Conservation (phyloP, 2,329 filamentous ascomycete species). For the Penicillium oxalicum region DNA sequence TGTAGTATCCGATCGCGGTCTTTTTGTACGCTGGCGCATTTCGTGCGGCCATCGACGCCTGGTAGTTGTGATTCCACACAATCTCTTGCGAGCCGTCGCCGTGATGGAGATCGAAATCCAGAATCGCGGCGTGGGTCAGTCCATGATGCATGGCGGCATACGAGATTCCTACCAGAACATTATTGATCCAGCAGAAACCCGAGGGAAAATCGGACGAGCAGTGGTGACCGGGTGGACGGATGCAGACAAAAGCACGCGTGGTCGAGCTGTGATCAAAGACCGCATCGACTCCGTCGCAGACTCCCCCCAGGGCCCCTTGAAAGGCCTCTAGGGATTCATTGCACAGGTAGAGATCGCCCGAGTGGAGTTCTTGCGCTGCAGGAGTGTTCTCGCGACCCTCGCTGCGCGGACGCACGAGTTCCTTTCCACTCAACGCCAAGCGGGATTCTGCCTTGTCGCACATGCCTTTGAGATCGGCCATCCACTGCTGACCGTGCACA, state of each 20-base stretch:
- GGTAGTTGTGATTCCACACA: slow-evolving; percentile 80
- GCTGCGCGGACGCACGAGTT: slow-evolving; percentile 59
- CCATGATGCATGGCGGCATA: slow-evolving; percentile 79
- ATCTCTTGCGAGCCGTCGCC: slow-evolving; percentile 95
- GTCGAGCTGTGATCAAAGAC: slow-evolving; percentile 64
- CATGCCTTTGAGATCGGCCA: slow-evolving; percentile 82
- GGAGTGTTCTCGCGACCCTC: slow-evolving; percentile 26
- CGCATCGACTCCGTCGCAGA: slow-evolving; percentile 85
- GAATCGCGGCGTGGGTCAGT: slow-evolving; percentile 86
- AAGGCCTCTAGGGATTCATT: slow-evolving; percentile 79
- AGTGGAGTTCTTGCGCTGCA: slow-evolving; percentile 55
- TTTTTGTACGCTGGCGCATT: slow-evolving; percentile 73
- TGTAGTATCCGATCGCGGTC: slow-evolving; percentile 89
- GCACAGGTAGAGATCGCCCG: slow-evolving; percentile 87
- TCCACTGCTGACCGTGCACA: slow-evolving; percentile 88
- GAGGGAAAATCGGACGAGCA: slow-evolving; percentile 86
- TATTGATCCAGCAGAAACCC: slow-evolving; percentile 98
- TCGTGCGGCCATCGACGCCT: slow-evolving; percentile 57
- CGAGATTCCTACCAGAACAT: slow-evolving; percentile 93
- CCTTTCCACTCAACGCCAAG: slow-evolving; percentile 69
- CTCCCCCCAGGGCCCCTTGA: slow-evolving; percentile 83
- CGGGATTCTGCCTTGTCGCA: slow-evolving; percentile 74
- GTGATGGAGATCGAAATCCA: slow-evolving; percentile 88
- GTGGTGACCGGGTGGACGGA: slow-evolving; percentile 90
- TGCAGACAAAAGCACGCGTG: slow-evolving; percentile 79